These are phyloP conservation scores for Pythium periplocum DNA, from an alignment of 352 stramenopile species.

Conservation along the genomic window DNA sequence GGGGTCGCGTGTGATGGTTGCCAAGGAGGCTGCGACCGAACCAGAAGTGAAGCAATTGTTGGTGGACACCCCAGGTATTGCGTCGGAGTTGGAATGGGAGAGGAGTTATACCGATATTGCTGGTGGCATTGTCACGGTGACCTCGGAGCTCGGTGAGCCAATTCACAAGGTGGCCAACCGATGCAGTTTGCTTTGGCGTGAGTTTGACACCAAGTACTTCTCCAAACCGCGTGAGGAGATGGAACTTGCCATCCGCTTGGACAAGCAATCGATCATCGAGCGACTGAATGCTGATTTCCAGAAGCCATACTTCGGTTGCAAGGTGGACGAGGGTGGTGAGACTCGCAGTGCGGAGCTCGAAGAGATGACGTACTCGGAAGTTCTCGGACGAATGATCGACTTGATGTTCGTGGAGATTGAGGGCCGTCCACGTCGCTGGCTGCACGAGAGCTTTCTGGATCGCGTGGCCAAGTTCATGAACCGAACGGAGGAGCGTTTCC, in stretches of 20 bases:
- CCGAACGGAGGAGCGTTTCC: constrained; percentile 65
- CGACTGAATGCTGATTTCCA: constrained; percentile 84
- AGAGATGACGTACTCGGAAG: constrained; percentile 84
- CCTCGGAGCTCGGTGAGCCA: constrained; percentile 78
- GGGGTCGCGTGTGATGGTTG: constrained; percentile 81
- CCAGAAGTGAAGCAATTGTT: constrained; percentile 82
- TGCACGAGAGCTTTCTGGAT: constrained; percentile 64
- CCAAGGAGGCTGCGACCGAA: constrained; percentile 82
- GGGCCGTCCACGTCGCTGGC: constrained; percentile 56
- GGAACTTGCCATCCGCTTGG: constrained; percentile 49
- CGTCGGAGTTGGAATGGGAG: constrained; percentile 73
- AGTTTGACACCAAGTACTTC: constrained; percentile 88
- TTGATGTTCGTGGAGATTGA: constrained; percentile 67
- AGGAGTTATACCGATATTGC: constrained; percentile 60
- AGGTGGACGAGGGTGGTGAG: constrained; percentile 35
- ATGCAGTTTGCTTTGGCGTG: constrained; percentile 67
- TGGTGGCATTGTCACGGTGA: constrained; percentile 77
- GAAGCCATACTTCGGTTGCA: constrained; percentile 86
- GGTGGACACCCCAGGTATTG: constrained; percentile 69
- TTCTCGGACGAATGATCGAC: constrained; percentile 68
- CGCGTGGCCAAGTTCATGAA: constrained; percentile 72
- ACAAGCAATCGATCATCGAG: constrained; percentile 77
- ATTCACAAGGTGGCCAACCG: constrained; percentile 86
- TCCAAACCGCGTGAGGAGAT: constrained; percentile 66
- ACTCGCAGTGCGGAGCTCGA: constrained; percentile 48